Conservation (phyloP, 179 eudicot species). For the Beta lomatogona region DNA sequence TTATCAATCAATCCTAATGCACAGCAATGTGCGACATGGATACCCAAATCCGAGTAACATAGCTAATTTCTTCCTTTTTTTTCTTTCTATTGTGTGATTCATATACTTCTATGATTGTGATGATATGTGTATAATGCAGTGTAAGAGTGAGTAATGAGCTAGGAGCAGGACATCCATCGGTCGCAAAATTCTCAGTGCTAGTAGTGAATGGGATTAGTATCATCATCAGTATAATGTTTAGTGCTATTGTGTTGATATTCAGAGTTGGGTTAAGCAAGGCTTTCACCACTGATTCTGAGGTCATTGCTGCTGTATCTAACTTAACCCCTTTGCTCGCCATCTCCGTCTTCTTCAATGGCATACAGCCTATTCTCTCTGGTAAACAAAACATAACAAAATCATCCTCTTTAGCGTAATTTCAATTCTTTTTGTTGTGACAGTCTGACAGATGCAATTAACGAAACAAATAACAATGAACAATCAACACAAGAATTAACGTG, state of each 20-base stretch:
- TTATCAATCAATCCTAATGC: no score
- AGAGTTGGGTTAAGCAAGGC: conserved; percentile 39
- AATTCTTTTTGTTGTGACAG: no score
- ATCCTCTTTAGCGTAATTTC: neutral
- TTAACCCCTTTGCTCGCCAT: conserved; percentile 48
- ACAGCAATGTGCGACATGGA: no score
- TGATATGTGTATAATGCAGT: conserved; percentile 18
- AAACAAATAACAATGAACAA: no score
- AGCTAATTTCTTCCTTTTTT: neutral
- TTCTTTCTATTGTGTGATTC: neutral
- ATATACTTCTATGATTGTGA: neutral
- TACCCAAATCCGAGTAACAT: no score
- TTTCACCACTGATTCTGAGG: conserved; percentile 45
- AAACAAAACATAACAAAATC: neutral
- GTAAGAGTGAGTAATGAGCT: conserved; percentile 53
- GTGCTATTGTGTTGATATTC: conserved; percentile 40
- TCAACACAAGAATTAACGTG: no score
- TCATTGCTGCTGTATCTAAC: conserved; percentile 38
- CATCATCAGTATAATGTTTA: conserved; percentile 43
- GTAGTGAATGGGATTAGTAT: conserved; percentile 47
- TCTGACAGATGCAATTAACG: no score
- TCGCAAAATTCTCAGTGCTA: conserved; percentile 44
- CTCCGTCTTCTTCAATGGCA: conserved; percentile 47
- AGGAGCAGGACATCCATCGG: conserved; percentile 48
- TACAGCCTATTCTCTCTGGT: conserved; percentile 55